Evolutionary conservation across 2,329 filamentous ascomycete genomes (phyloP).

Genomic region (Pyricularia pennisetigena): DNA sequence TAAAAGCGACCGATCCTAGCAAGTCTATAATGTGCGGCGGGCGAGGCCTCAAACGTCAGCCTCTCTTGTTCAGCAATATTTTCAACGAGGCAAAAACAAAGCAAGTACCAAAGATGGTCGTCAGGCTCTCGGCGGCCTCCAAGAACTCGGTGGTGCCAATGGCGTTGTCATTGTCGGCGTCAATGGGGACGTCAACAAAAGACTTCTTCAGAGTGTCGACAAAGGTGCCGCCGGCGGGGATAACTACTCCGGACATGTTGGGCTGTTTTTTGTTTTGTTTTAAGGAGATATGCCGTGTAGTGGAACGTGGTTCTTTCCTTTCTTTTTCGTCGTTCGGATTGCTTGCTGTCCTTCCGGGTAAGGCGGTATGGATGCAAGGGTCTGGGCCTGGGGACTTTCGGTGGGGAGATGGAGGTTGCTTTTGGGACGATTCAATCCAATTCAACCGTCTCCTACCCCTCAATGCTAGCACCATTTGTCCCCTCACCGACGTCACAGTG

Average conservation of each 20-base stretch:
- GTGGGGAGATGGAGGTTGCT: background rate
- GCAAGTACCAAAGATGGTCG: slow-evolving; percentile 68
- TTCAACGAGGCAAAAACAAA: slow-evolving; percentile 9
- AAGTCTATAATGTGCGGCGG: slow-evolving; percentile 33
- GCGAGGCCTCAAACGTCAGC: background rate
- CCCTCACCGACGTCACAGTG: background rate
- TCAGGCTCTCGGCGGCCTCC: slow-evolving; percentile 79
- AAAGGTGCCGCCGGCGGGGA: slow-evolving; percentile 64
- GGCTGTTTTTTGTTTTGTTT: background rate
- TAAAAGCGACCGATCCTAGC: slow-evolving; percentile 67
- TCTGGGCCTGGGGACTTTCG: background rate
- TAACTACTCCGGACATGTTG: slow-evolving; percentile 38
- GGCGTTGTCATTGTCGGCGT: slow-evolving; percentile 62
- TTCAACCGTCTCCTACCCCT: background rate
- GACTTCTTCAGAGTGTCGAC: slow-evolving; percentile 77
- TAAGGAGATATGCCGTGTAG: slow-evolving; percentile 5
- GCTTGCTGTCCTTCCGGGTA: background rate
- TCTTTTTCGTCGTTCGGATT: background rate
- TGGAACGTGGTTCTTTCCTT: background rate
- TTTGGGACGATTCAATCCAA: background rate
- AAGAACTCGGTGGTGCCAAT: slow-evolving; percentile 82
- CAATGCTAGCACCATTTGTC: background rate
- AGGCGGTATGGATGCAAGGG: background rate
- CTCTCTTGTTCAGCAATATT: background rate
- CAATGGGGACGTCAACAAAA: slow-evolving; percentile 74